A percentile compares a stretch with the other conserved stretches of the same genome.
These are phyloP conservation scores for Pleurotus citrinopileatus DNA, from an alignment of 768 basidiomycete species.

Conservation along the genomic window DNA sequence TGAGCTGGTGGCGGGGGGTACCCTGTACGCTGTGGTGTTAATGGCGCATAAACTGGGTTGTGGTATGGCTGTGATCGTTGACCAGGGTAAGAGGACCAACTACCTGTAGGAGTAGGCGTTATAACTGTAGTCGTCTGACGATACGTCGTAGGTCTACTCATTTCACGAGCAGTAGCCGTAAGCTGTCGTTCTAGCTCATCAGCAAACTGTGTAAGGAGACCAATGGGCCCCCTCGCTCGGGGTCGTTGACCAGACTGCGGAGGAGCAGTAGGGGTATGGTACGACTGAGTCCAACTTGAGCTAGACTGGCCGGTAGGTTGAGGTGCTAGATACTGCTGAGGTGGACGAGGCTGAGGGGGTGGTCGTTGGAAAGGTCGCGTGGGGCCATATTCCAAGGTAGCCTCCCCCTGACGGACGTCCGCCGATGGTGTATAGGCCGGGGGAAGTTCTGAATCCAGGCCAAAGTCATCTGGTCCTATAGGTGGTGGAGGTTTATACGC, in stretches of 20 bases:
- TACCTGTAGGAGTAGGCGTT: neutral
- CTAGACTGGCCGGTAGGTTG: slow-evolving; percentile 13
- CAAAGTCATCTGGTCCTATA: slow-evolving; percentile 1
- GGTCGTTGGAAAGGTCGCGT: slow-evolving; percentile 21
- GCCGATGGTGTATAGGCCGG: slow-evolving; percentile 69
- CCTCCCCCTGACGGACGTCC: slow-evolving; percentile 53
- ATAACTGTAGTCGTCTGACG: slow-evolving; percentile 1
- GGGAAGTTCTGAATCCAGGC: slow-evolving; percentile 52
- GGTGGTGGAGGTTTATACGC: neutral
- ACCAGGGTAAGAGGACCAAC: slow-evolving; percentile 6
- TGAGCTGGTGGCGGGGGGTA: neutral
- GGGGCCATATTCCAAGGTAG: slow-evolving; percentile 58
- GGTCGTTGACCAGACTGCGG: slow-evolving; percentile 13
- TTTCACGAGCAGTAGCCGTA: neutral
- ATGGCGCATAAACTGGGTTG: neutral
- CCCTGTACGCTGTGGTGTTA: neutral
- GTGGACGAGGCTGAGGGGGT: slow-evolving; percentile 22
- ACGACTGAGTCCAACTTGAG: slow-evolving; percentile 16
- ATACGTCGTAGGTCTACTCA: slow-evolving; percentile 4
- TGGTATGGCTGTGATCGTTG: neutral
- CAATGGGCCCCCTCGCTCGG: neutral
- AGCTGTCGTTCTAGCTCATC: slow-evolving; percentile 5
- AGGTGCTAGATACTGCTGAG: slow-evolving; percentile 14
- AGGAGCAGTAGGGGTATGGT: slow-evolving; percentile 15
- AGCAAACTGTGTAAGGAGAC: neutral